Base-by-base conservation (phyloP, 2,329 filamentous ascomycete species). In the Diplodia scrobiculata region DNA sequence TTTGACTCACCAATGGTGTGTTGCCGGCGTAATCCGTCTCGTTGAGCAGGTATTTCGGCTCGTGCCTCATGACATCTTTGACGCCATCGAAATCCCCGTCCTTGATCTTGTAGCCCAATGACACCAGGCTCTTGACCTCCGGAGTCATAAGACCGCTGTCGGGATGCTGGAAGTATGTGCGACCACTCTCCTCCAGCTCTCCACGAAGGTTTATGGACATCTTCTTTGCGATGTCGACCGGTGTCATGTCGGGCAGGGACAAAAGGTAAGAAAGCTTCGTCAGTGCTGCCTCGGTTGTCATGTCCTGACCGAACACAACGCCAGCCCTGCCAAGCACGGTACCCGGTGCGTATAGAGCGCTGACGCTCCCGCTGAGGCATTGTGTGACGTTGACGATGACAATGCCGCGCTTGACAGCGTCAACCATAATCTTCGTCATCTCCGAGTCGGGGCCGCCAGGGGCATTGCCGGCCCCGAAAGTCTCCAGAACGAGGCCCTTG, bases 311-410 rank as follows among this genome's bases (percentile, higher is more conserved):
- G 70, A 95, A 93, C 36, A 96, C 91, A 58, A 97, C 91, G 38
- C 93, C 93, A 2, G 91, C 91, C 65, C 88, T 85, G 47, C 91
- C 91, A 19, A 97, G 85, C 48, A 89, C 88, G 70, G 91, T 81
- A 19, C 76, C 79, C 27, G 79, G 78, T 64, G 76, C 75, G 69
- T 81, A 79, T n/a, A 77, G 73, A 36, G 77, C 70, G 68, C 73
- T 78, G 59, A 79, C 75, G 68, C 74, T 79, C 63, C 77, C 76
- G 69, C 73, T 79, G 71, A 89, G 84, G 82, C 93, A 97, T 80
- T 97, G 93, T 60, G 91, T 96, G 68, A 97, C 89, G 74, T 96
- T 97, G 70, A 97, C 91, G 67, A 97, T 89, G 67, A 95, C 87
- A 69, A 95, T 88, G 45, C 91, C 92, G 67, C 91, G 86, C 73